Evolutionary conservation across 768 basidiomycete genomes (phyloP).

Genomic region (Podaxis sp.): DNA sequence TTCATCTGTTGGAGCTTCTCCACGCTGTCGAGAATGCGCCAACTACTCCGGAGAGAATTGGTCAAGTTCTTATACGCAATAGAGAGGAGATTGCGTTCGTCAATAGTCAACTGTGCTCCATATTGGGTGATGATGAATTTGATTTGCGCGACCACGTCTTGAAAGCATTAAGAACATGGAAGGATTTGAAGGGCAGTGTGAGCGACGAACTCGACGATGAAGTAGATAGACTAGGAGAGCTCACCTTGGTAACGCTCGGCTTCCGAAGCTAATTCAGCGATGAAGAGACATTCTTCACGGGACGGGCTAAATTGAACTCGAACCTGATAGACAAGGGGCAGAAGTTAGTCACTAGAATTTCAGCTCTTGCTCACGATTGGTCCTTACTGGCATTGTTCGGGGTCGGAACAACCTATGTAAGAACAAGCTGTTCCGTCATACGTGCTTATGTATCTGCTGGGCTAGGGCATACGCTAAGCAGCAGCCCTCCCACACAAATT

Average conservation of each 20-base stretch:
- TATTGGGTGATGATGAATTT: slow-evolving; percentile 70
- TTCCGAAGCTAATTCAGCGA: slow-evolving; percentile 85
- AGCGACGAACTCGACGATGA: neutral
- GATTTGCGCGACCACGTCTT: slow-evolving; percentile 78
- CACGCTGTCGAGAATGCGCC: slow-evolving; percentile 77
- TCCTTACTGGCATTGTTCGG: slow-evolving; percentile 20
- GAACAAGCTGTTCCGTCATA: slow-evolving; percentile 4
- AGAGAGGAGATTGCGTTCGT: slow-evolving; percentile 87
- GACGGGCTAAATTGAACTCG: slow-evolving; percentile 16
- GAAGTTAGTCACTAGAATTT: neutral
- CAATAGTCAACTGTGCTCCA: slow-evolving; percentile 69
- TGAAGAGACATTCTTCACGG: slow-evolving; percentile 45
- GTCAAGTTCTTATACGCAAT: slow-evolving; percentile 92
- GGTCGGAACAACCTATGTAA: slow-evolving; percentile 6
- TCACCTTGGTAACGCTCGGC: slow-evolving; percentile 87
- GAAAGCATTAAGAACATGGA: neutral
- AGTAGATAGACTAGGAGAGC: neutral
- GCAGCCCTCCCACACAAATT: neutral
- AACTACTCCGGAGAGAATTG: slow-evolving; percentile 78
- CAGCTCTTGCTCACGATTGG: neutral
- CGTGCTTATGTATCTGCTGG: slow-evolving; percentile 13
- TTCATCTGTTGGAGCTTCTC: slow-evolving; percentile 62
- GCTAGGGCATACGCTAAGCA: slow-evolving; percentile 8
- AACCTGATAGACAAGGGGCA: neutral
- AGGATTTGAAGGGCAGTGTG: neutral